phyloP scores from a whole-genome alignment of 2,329 filamentous ascomycete species.

The Microdochium nivale region DNA sequence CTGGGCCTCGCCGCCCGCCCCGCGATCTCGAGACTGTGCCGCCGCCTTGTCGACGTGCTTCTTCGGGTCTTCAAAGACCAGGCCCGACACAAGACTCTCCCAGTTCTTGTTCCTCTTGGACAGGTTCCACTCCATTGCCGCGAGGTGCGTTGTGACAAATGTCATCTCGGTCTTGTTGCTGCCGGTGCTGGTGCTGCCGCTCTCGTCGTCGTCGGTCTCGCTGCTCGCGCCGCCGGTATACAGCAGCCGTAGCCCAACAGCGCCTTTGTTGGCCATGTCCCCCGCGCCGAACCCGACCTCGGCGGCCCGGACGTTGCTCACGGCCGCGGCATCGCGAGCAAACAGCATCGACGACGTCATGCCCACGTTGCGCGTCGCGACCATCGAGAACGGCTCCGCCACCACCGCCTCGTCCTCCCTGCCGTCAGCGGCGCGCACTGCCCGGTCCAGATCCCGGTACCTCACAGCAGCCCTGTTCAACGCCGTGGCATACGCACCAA shows the following conservation, averaged over 20 bases:
- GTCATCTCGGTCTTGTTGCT: conserved; percentile 56
- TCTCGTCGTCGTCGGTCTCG: conserved; percentile 6
- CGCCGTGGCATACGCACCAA: conserved; percentile 61
- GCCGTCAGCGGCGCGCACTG: no score
- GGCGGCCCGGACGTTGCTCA: conserved; percentile 64
- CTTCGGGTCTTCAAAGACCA: conserved; percentile 62
- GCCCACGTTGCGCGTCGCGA: conserved; percentile 68
- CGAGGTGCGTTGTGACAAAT: conserved; percentile 81
- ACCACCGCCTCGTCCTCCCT: conserved; percentile 3
- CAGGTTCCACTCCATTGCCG: conserved; percentile 75
- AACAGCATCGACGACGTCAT: conserved; percentile 90
- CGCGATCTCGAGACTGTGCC: conserved; percentile 3
- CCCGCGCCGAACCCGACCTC: conserved; percentile 77
- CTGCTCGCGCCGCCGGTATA: conserved; percentile 33
- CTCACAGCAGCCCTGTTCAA: conserved; percentile 58
- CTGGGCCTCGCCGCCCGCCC: conserved; percentile 10
- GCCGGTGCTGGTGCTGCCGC: conserved; percentile 17
- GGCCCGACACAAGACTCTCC: conserved; percentile 69
- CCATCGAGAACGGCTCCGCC: conserved; percentile 53
- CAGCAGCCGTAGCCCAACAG: conserved; percentile 67
- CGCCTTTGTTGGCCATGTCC: conserved; percentile 94
- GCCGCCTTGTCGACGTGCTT: conserved; percentile 19
- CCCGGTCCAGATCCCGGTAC: conserved; percentile 10
- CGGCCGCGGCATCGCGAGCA: conserved; percentile 50
- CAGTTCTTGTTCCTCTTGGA: conserved; percentile 78